Conservation (phyloP, 2,329 filamentous ascomycete species). For the Epichloe uncinata region DNA sequence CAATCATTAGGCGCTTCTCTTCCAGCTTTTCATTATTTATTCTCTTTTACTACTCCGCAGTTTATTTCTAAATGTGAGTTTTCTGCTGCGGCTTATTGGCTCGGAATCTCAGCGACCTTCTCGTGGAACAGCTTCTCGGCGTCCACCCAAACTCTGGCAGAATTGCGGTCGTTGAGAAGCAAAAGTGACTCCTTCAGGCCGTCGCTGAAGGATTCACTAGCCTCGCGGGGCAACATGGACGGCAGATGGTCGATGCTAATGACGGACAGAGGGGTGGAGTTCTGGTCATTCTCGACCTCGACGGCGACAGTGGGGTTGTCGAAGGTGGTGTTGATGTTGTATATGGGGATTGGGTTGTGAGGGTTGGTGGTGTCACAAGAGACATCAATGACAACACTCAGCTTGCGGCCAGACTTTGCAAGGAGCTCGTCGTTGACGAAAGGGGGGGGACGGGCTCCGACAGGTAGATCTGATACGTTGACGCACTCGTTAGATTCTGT, state of each 20-base stretch:
- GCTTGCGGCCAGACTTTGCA: constrained; percentile 48
- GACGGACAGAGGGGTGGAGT: constrained; percentile 46
- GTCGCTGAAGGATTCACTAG: constrained; percentile 42
- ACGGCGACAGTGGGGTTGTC: constrained; percentile 75
- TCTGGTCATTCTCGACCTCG: constrained; percentile 40
- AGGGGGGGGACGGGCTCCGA: constrained; percentile 38
- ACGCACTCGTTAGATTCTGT: neutral
- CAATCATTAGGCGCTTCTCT: too few relatives aligned
- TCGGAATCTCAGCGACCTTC: constrained; percentile 4
- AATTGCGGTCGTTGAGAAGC: constrained; percentile 3
- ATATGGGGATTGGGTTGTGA: constrained; percentile 62
- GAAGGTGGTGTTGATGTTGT: constrained; percentile 76
- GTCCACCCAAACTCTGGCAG: constrained; percentile 4
- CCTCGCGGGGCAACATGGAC: constrained; percentile 71
- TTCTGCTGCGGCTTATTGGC: neutral
- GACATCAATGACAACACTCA: constrained; percentile 73
- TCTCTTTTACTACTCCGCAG: too few relatives aligned
- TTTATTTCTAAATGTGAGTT: neutral
- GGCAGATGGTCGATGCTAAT: constrained; percentile 85
- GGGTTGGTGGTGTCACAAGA: constrained; percentile 45
- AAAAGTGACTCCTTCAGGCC: constrained; percentile 2
- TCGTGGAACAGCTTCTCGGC: constrained; percentile 5
- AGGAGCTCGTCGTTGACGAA: constrained; percentile 66
- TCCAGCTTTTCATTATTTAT: too few relatives aligned
- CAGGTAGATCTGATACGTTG: constrained; percentile 6